Conservation (phyloP, 805 yeast species). For the Lachancea meyersii region DNA sequence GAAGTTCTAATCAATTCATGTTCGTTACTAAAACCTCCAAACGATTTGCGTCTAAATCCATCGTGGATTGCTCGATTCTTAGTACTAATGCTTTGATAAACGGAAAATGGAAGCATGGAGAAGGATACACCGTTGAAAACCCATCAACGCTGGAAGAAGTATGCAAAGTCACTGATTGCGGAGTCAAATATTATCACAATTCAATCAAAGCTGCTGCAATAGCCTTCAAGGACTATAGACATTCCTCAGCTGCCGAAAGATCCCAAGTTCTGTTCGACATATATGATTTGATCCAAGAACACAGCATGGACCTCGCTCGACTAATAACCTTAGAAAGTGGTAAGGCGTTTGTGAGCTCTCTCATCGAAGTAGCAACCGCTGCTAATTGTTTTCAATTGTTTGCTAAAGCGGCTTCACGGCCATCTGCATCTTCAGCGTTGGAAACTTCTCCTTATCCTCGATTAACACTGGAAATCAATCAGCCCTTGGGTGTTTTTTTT, state of each 20-base stretch:
- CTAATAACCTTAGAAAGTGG: conserved; percentile 69
- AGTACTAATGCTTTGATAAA: conserved; percentile 50
- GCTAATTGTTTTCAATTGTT: conserved; percentile 76
- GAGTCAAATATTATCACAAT: conserved; percentile 39
- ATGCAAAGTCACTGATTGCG: conserved; percentile 46
- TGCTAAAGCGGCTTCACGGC: conserved; percentile 70
- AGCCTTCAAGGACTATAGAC: conserved; percentile 49
- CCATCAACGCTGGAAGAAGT: conserved; percentile 56
- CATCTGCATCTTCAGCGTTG: conserved; percentile 40
- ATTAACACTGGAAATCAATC: conserved; percentile 20
- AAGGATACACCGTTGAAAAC: conserved; percentile 49
- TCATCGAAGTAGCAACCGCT: conserved; percentile 60
- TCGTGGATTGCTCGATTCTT: conserved; percentile 41
- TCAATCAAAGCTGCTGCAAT: conserved; percentile 52
- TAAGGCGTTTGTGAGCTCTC: conserved; percentile 63
- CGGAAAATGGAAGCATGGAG: conserved; percentile 53
- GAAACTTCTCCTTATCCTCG: background rate
- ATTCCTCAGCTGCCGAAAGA: conserved; percentile 52
- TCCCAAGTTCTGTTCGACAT: conserved; percentile 46
- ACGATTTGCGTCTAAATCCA: conserved; percentile 8
- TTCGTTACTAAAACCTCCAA: background rate
- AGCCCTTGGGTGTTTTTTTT: conserved; percentile 81
- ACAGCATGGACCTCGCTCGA: conserved; percentile 59
- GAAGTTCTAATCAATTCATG: no score
- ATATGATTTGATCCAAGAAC: conserved; percentile 47